Conservation (phyloP, 148 eudicot genomes). For the Rhododendron molle region DNA sequence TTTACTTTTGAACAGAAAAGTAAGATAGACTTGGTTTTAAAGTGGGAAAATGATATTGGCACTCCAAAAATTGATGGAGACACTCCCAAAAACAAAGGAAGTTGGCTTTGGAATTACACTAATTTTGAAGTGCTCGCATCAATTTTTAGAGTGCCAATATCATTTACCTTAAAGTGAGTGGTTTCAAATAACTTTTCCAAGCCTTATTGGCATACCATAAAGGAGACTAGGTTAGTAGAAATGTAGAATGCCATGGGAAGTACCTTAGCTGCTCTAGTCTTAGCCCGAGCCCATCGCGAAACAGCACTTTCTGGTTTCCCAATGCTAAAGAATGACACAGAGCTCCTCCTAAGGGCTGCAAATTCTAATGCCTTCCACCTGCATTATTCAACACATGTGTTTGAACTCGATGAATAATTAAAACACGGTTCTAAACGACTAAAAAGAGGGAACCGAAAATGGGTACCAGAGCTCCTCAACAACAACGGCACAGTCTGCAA, state of each 20-base stretch:
- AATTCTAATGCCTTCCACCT: slow-evolving; percentile 32
- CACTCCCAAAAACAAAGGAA: too few relatives aligned
- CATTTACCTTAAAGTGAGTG: too few relatives aligned
- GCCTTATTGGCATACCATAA: not conserved
- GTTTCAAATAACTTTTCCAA: not conserved
- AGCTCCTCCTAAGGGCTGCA: slow-evolving; percentile 17
- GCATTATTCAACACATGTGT: not conserved
- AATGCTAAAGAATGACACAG: slow-evolving; percentile 18
- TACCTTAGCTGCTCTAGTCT: slow-evolving; percentile 28
- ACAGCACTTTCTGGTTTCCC: slow-evolving; percentile 22
- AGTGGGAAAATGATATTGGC: too few relatives aligned
- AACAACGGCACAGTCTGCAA: slow-evolving; percentile 27
- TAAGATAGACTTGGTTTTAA: not conserved
- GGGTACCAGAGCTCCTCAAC: slow-evolving; percentile 24
- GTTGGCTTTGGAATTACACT: too few relatives aligned
- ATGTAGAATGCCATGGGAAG: not conserved
- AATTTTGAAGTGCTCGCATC: too few relatives aligned
- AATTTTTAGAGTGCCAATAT: too few relatives aligned
- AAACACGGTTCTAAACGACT: not conserved
- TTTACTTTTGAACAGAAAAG: not conserved
- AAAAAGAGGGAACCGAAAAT: not conserved
- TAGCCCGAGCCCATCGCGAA: slow-evolving; percentile 30
- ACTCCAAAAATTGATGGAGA: too few relatives aligned
- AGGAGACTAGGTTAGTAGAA: not conserved
- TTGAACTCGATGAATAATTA: not conserved